These are phyloP conservation scores for Wickerhamiella shivajii DNA, from an alignment of 805 yeast genomes.

Conservation along the genomic window DNA sequence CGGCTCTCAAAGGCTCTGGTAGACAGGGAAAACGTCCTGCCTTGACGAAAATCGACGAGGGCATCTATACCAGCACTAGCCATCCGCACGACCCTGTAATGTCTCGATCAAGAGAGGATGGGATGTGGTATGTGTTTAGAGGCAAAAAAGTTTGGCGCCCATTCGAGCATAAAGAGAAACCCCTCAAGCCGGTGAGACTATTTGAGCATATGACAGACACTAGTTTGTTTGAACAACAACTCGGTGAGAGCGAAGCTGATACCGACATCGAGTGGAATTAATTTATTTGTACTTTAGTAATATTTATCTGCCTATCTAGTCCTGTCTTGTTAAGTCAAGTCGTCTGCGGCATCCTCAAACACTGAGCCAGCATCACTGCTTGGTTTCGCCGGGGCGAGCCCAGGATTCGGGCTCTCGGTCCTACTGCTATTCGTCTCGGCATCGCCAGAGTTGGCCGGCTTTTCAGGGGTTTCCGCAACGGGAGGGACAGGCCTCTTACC, in stretches of 20 bases:
- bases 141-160: conserved; percentile 27
- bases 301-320: too few species aligned
- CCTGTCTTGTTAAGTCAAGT: too few species aligned
- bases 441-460: too few species aligned
- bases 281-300: conserved; percentile 4
- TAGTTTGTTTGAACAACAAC: conserved; percentile 11
- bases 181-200: conserved; percentile 14
- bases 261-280: conserved; percentile 12
- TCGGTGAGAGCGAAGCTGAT: conserved; percentile 12
- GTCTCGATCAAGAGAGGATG: too few species aligned
- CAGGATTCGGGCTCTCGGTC: too few species aligned
- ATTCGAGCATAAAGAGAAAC: conserved; percentile 18
- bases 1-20: conserved; percentile 19
- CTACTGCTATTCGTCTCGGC: too few species aligned
- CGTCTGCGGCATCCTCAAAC: too few species aligned
- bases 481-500: too few species aligned
- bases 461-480: too few species aligned
- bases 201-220: conserved; percentile 15
- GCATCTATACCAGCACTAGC: conserved; percentile 1
- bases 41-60: conserved; percentile 5
- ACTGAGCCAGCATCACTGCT: too few species aligned
- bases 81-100: conserved; percentile 9
- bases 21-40: conserved; percentile 11
- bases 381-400: too few species aligned
- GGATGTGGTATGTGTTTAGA: conserved; percentile 27